Percentiles rank a stretch among this genome's conserved stretches.
phyloP scores from a whole-genome alignment of 495 filamentous ascomycete species.

The Penicillium canescens region DNA sequence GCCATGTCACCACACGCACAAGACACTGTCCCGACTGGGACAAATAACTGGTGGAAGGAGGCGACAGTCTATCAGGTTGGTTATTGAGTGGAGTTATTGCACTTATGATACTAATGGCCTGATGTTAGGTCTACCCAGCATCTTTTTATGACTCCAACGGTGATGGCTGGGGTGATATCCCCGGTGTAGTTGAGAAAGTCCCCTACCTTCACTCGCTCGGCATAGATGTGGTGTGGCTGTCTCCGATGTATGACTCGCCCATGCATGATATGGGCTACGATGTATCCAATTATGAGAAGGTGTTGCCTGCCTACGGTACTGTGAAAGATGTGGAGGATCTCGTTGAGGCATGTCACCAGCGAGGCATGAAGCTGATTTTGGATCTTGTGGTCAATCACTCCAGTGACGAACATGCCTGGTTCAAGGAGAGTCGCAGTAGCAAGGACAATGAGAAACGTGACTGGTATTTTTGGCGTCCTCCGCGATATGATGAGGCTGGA shows the following conservation, averaged over 20 bases:
- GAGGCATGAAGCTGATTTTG: constrained; percentile 55
- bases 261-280: constrained; percentile 53
- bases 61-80: constrained; percentile 49
- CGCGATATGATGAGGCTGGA: constrained; percentile 45
- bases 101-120: no score
- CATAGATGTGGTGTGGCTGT: constrained; percentile 61
- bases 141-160: constrained; percentile 56
- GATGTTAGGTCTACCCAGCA: constrained; percentile 10
- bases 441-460: constrained; percentile 47
- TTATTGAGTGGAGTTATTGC: constrained; percentile 23
- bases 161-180: constrained; percentile 60
- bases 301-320: constrained; percentile 52
- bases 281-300: constrained; percentile 59
- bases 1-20: constrained; percentile 18
- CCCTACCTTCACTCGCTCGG: constrained; percentile 54
- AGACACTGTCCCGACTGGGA: constrained; percentile 14
- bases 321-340: constrained; percentile 53
- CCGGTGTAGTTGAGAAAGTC: constrained; percentile 54
- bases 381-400: constrained; percentile 62
- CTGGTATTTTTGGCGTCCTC: constrained; percentile 60
- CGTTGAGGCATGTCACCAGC: constrained; percentile 44
- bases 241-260: constrained; percentile 47
- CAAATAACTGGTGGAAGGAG: constrained; percentile 42
- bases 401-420: constrained; percentile 56
- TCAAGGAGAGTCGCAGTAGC: constrained; percentile 48